Base-by-base conservation (phyloP, 2,329 filamentous ascomycete species). In the Exophiala dermatitidis region DNA sequence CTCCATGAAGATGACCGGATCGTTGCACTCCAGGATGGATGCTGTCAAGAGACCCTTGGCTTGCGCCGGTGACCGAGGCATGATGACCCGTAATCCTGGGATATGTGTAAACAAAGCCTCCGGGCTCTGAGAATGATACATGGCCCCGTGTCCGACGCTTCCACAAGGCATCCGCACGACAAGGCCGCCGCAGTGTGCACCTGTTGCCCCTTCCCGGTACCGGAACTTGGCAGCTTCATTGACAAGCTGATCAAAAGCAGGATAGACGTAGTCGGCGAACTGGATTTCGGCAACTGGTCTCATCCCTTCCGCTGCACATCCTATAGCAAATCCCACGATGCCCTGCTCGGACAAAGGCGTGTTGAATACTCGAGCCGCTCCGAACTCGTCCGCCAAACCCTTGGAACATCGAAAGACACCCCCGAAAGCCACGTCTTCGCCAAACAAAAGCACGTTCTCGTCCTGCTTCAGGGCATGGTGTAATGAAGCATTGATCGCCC, bases 371-470 rank as follows among this genome's bases (percentile, higher is more conserved):
- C 93, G 79, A 53, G 93, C 86, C 2, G 82, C 79, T 5, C 93
- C 93, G 68, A 93, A 95, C 52, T 88, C 88, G 58, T 90, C 86
- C 32, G 89, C 83, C 10, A 98, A 78, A 63, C 90, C 88, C 83
- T 93, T 91, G 32, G 88, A 91, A 71, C 90, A 96, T 52, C 93
- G 81, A 67, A 98, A 98, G 10, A 98, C 93, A 50, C 93, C 93
- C 40, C 93, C 93, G 64, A 98, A 98, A 9, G 93, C 88, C 5
- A 98, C 90, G 67, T 98, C 93, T 71, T 98, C 93, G 40, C 93
- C 93, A 65, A 98, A 98, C 6, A 98, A 78, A 52, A 97, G 74
- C 26, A 95, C 89, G 12, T 85, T 83, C 60, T 95, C 88, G 64
- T 96, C 90, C 34, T 85, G 81, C 10, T 85, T 81, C 30, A 98